Evolutionary conservation across 371 early-diverging fungal species (phyloP).

Genomic region (Circinella minor): DNA sequence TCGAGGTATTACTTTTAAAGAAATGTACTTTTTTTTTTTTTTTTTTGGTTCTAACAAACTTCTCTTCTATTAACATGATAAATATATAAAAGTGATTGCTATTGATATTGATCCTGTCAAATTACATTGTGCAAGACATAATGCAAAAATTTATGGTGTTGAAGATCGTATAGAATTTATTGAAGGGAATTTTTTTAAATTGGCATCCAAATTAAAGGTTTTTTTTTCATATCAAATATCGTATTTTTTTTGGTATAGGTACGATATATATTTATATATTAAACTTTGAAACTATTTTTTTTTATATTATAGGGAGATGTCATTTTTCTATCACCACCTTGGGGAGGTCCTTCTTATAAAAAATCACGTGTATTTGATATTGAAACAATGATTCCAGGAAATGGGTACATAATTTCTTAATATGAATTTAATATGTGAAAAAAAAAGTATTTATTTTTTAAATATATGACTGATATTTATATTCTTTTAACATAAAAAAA

Average conservation of each 20-base stretch:
- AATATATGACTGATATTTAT: too few relatives aligned
- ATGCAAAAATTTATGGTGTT: slow-evolving; percentile 92
- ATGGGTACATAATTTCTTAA: slow-evolving; percentile 39
- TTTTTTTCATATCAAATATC: neutral
- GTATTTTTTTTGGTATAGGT: too few relatives aligned
- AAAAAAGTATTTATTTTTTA: too few relatives aligned
- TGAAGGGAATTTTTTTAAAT: slow-evolving; percentile 78
- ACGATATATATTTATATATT: neutral
- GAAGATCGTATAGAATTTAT: slow-evolving; percentile 92
- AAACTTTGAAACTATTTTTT: neutral
- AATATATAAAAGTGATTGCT: slow-evolving; percentile 73
- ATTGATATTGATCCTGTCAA: slow-evolving; percentile 89
- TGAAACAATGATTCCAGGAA: slow-evolving; percentile 72
- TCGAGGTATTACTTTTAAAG: slow-evolving; percentile 42
- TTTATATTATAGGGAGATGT: slow-evolving; percentile 71
- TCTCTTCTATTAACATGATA: neutral
- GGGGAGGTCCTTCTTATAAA: slow-evolving; percentile 80
- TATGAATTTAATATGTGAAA: too few relatives aligned
- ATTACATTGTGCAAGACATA: slow-evolving; percentile 81
- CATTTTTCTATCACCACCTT: slow-evolving; percentile 94
- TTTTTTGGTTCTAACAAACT: neutral
- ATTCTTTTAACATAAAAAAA: too few relatives aligned
- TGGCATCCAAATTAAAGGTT: slow-evolving; percentile 65
- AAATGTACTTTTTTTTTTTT: neutral
- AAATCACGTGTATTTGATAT: slow-evolving; percentile 63